Base-by-base conservation (phyloP, 352 stramenopile species). In the Pythium aquatile region DNA sequence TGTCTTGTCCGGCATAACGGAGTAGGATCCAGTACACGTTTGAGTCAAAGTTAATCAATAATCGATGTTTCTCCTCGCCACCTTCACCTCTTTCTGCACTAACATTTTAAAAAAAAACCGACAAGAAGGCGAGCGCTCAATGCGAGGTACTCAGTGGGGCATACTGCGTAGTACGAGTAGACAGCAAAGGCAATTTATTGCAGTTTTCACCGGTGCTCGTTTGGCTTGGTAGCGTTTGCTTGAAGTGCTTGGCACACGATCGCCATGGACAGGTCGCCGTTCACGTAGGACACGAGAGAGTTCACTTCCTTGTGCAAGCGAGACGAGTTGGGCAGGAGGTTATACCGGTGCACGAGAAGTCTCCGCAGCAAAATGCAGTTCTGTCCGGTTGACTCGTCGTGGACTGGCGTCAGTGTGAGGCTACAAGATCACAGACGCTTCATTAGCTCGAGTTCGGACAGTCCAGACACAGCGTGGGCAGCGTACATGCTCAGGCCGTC, bases 241-340 rank as follows among this genome's bases (percentile, higher is more conserved):
- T 80, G 69, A 7, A 87, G 69, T 26, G 81, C 65, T 26, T 77
- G 65, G 67, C 76, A 85, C 14, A 85, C 55, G 24, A 87, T 76
- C 58, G 81, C 74, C 68, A 85, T 83, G 55, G 81, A 68, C 54
- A 88, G 53, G 65, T 88, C 79, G 40, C 79, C 79, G 53, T 88
- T 88, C 60, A 84, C 60, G 68, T 78, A 82, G n/a, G 78, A 66
- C 35, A 78, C 46, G 39, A 75, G 74, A 20, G 75, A 78, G 39
- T 75, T 67, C 55, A 88, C 65, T 62, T 88, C 79, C 51, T 72
- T 63, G 58, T 85, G 77, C 60, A 88, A 44, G 14, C 65, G 62
- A 1, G 65, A 63, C 28, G 79, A 79, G 54, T 73, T 78, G 10
- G 79, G 78, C 32, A 72, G 69, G 17, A 84, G 57, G 51, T 81